Evolutionary conservation across 345 rosid species (phyloP).

Genomic region (Eucalyptus dawsonii): DNA sequence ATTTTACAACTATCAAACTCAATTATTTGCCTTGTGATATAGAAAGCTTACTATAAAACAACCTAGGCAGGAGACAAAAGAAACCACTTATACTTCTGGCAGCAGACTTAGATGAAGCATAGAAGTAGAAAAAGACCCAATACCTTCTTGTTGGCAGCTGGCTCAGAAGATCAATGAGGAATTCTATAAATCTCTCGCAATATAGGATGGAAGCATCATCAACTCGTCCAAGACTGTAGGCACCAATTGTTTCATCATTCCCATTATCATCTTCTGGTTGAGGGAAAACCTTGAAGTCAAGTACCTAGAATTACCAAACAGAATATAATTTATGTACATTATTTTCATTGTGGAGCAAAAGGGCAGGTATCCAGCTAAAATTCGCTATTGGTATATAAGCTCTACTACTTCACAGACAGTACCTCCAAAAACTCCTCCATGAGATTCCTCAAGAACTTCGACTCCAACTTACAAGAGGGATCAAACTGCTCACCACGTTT

Average conservation of each 20-base stretch:
- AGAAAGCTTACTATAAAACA: neutral
- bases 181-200: slow-evolving; percentile 96
- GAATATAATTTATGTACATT: neutral
- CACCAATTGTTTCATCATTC: slow-evolving; percentile 21
- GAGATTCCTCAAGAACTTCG: slow-evolving; percentile 69
- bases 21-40: neutral
- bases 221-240: slow-evolving; percentile 19
- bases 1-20: neutral
- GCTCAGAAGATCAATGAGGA: slow-evolving; percentile 91
- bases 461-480: slow-evolving; percentile 53
- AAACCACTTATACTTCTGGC: neutral
- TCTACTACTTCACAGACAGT: neutral
- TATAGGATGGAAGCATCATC: slow-evolving; percentile 77
- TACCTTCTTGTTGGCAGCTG: slow-evolving; percentile 99
- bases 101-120: neutral
- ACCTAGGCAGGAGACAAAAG: neutral
- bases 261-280: slow-evolving; percentile 3
- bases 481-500: slow-evolving; percentile 48
- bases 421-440: slow-evolving; percentile 92
- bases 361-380: neutral
- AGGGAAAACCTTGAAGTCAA: slow-evolving; percentile 55
- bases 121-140: neutral
- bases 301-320: slow-evolving; percentile 31
- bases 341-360: neutral
- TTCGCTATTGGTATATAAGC: neutral